Base-by-base conservation (phyloP, 2,329 filamentous ascomycete species). In the Cladosporium halotolerans region DNA sequence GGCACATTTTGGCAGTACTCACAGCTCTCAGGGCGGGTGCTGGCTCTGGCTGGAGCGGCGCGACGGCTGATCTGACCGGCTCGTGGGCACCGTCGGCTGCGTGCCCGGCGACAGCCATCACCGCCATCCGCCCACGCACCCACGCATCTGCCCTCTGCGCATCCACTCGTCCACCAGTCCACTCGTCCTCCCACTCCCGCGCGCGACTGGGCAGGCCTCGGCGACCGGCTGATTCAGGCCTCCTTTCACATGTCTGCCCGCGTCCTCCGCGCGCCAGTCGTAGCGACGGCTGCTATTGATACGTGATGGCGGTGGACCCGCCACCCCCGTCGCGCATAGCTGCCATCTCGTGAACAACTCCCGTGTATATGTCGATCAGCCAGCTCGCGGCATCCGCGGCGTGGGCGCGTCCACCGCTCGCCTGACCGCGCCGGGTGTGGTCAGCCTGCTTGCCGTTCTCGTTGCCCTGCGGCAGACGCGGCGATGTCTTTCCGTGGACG, bases 341-440 rank as follows among this genome's bases (percentile, higher is more conserved):
- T 3, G 23, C 23, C 7, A 28, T 28, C 23, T 28, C 23, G 23
- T 28, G 23, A 28, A 39, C 36, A 39, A 9, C n/a, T 39, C 13
- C n/a, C 16, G 36, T 14, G 36, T 9, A 14, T 42, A 42, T 43
- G 40, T 19, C 28, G 47, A 51, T 51, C 47, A 36, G 16, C 39
- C 45, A 34, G 16, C 14, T 36, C 9, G 48, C 48, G 48, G 40
- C 5, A 38, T n/a, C 6, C 18, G 47, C 47, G 47, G 48, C 16
- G 40, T 31, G 13, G 28, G 14, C 23, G 9, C 9, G 23, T 14
- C 14, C 13, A 9, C 14, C 16, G 28, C 13, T 39, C 33, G 16
- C 23, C 39, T 43, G 47, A 43, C 47, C 47, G 39, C 47, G 34
- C 42, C 23, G 19, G 47, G 47, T 50, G 47, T 50, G 47, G 47